Evolutionary conservation across 768 basidiomycete genomes (phyloP), one percentile per base, ranked within the genome.

Genomic region (Lactarius deliciosus): DNA sequence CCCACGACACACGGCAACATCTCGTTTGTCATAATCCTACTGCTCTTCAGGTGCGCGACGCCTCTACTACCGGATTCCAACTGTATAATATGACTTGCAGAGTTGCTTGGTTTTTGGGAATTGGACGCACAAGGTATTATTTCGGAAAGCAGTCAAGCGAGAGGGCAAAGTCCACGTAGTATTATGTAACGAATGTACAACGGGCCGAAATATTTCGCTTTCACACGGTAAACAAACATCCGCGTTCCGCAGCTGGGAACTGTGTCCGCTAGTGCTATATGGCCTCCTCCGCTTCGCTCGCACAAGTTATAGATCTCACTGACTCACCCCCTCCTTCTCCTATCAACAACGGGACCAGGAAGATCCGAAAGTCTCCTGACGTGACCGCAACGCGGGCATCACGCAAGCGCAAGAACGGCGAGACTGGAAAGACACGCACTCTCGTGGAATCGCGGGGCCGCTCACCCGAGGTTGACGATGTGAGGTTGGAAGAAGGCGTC

Each of bases 1-100:
- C 73, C 80, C 32, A 87, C 84, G 80, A 89, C 86, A 0, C 90
- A 92, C 70, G 91, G 90, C 40, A 93, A 92, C 72, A 86, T 91
- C 72, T 86, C 89, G 3, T 77, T 86, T 64, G 82, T 84, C 28
- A 60, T 86, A 36, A 76, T 86, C 30, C 78, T 92, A 43, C 80
- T 88, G 61, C 57, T 78, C 47, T 80, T 81, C 69, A 82, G 90
- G 89, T 89, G 73, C 58, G 77, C 25, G n/a, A 9, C 18, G 18
- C 2, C 36, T 11, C 6, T 53, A 38, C 36, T 38, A 4, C 60
- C n/a, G 8, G 32, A 47, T 22, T 16, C 28, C 18, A 25, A 50
- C 63, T 45, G 18, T 34, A 58, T n/a, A 30, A 45, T 41, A 28
- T 13, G 5, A 22, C 22, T 10, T 50, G 34, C 32, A 80, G 79